Base-by-base conservation (phyloP, 2,329 filamentous ascomycete species). In the Xylariaceae sp. region DNA sequence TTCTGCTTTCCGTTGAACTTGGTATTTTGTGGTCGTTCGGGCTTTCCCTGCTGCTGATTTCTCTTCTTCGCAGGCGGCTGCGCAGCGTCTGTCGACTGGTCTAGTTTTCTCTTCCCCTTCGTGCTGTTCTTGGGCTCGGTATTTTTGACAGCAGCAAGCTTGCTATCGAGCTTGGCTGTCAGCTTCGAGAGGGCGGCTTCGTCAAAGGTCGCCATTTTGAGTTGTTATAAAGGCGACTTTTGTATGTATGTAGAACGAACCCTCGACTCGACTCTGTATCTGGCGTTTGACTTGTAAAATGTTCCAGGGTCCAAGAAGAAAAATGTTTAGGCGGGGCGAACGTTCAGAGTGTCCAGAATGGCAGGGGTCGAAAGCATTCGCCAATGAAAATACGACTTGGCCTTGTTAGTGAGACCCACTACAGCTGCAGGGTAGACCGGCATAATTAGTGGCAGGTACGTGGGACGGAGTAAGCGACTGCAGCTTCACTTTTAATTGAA, bases 91-190 rank as follows among this genome's bases (percentile, higher is more conserved):
- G 39, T 18, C 6, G 45, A 44, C 24, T 66, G 57, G 54, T 73
- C 70, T 31, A 64, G 56, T 61, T 73, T 73, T 46, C 67, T 61
- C 34, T 67, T 62, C 47, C 51, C 51, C 49, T 47, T 50, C n/a
- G n/a, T n/a, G 39, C 9, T 17, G 19, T 34, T 40, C 46, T 47
- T 57, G 30, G 41, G 50, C 46, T 44, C 45, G 9, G 38, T 9
- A 40, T 59, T 48, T 43, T 64, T 64, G 30, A 59, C 50, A 31
- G 61, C 55, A 26, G 61, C 56, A 47, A 81, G 64, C 38, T 66
- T 68, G 50, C 71, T 65, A 50, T 79, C 74, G 46, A 81, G 75
- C 54, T 70, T 73, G 23, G 70, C 67, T 4, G 76, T 80, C 51
- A 81, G 57, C 43, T 71, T 65, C 6, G 66, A 65, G 40, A 81